Base-by-base conservation (phyloP, 352 stramenopile genomes). In the Pythium aristosporum region DNA sequence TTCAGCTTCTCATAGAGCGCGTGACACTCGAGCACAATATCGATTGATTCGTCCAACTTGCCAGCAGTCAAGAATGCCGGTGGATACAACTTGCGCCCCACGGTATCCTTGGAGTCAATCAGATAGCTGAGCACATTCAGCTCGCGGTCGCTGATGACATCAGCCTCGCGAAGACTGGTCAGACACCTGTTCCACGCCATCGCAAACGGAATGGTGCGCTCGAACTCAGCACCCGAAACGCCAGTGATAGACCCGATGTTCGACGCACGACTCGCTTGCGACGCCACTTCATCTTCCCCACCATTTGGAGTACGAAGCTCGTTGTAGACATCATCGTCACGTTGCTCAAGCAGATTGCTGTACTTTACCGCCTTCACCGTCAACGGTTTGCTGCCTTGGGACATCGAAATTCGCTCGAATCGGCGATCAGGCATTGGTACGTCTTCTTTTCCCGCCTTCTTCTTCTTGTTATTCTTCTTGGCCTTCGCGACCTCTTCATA, bases 111-210 rank as follows among this genome's bases (percentile, higher is more conserved):
- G 0, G 83, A 88, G 51, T 96, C 82, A 53, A 96, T 94, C 57
- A 94, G 63, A 57, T 96, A 96, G 60, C 87, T 93, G 44, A 96
- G 67, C 15, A 96, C 85, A 42, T 93, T 94, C 52, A 94, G 51
- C 20, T 96, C 87, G 28, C 87, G 87, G 61, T 96, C 85, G 42
- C 79, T 91, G 43, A 96, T 89, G 20, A 96, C 74, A 67, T 94
- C 87, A 28, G 85, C 85, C 53, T 92, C 87, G 44, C 87, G 85
- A 54, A 96, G 65, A 71, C 80, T 92, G 18, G 63, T 64, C 32
- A 96, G 53, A 25, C 82, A 92, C 11, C 82, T 81, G 54, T 96
- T 96, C 87, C 87, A 96, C 15, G 87, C 87, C 83, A 94, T 93
- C 9, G 87, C 87, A 55, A 96, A 96, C 21, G 87, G 73, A 63